phyloP scores from a whole-genome alignment of 768 basidiomycete species.

The Tulasnella sp. region DNA sequence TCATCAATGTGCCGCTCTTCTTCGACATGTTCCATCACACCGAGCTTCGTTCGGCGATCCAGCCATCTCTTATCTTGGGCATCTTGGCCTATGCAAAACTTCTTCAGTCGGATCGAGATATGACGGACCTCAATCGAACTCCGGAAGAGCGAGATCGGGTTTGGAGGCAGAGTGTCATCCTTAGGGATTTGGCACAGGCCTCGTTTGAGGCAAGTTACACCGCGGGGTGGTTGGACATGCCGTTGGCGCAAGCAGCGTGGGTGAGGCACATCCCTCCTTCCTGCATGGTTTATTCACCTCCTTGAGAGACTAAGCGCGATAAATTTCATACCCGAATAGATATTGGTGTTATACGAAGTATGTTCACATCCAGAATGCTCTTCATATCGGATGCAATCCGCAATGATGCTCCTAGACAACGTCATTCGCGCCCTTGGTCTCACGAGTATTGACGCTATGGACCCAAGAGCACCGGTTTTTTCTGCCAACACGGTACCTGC shows the following conservation, averaged over 20 bases:
- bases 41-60: constrained; percentile 5
- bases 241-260: constrained; percentile 17
- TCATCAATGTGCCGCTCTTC: constrained; percentile 17
- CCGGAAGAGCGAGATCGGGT: constrained; percentile 1
- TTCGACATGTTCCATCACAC: constrained; percentile 15
- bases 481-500: constrained; percentile 5
- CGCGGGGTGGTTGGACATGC: constrained; percentile 13
- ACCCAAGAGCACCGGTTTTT: constrained; percentile 11
- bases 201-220: constrained; percentile 14
- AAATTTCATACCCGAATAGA: background rate
- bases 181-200: constrained; percentile 15
- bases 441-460: constrained; percentile 14
- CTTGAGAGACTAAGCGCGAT: background rate
- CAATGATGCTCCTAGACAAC: constrained; percentile 4
- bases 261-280: no score
- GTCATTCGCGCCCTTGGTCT: constrained; percentile 10
- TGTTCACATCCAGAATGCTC: constrained; percentile 10
- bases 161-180: constrained; percentile 2
- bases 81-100: constrained; percentile 14
- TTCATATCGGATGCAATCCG: background rate
- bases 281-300: no score
- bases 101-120: background rate
- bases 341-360: constrained; percentile 14
- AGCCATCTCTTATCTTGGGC: constrained; percentile 11
- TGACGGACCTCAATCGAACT: background rate